phyloP scores from a whole-genome alignment of 345 rosid genomes.

The Combretum micranthum region DNA sequence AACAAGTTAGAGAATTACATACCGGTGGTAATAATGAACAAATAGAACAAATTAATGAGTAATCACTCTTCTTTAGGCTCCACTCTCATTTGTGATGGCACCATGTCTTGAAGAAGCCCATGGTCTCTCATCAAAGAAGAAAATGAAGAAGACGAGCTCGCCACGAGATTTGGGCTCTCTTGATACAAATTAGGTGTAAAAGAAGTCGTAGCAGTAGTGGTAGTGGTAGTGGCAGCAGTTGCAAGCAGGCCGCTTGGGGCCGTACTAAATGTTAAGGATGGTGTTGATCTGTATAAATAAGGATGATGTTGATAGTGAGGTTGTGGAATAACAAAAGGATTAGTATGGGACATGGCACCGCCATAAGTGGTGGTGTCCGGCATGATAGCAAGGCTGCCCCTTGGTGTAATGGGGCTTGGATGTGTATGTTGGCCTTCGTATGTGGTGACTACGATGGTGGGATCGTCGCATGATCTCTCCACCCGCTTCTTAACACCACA shows the following conservation, averaged over 20 bases:
- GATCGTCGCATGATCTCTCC: constrained; percentile 85
- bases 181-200: constrained; percentile 10
- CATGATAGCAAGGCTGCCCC: constrained; percentile 46
- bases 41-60: too few species aligned
- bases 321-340: constrained; percentile 38
- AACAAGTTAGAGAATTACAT: too few species aligned
- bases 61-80: constrained; percentile 27
- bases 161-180: constrained; percentile 15
- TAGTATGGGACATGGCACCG: constrained; percentile 19
- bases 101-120: constrained; percentile 92
- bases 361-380: constrained; percentile 18
- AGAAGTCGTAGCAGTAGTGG: constrained; percentile 20
- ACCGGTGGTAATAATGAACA: too few species aligned
- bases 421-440: constrained; percentile 95
- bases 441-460: constrained; percentile 76
- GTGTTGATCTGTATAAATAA: constrained; percentile 23
- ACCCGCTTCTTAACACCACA: constrained; percentile 99
- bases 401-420: constrained; percentile 63
- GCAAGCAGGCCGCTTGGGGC: constrained; percentile 5
- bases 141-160: constrained; percentile 7
- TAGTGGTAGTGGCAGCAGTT: constrained; percentile 13
- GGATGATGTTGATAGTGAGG: constrained; percentile 35
- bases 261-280: constrained; percentile 23
- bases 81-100: constrained; percentile 62
- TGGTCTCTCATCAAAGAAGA: constrained; percentile 43